Conservation (phyloP, 2,329 filamentous ascomycete species). For the Hymenoscyphus scutula region DNA sequence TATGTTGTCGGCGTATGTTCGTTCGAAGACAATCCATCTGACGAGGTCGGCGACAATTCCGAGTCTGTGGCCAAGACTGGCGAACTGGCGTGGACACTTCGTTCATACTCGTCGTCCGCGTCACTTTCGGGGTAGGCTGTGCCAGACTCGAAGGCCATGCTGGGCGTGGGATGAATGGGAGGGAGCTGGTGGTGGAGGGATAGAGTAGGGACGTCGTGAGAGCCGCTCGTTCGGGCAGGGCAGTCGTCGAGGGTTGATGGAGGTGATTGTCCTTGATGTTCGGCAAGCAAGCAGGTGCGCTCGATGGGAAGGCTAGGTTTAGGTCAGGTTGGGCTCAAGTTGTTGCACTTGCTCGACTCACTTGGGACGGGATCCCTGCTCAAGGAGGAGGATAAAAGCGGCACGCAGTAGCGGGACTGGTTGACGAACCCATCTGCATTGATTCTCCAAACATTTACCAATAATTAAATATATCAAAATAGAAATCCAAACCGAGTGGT, state of each 20-base stretch:
- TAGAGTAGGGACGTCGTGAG: neutral
- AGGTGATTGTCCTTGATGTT: neutral
- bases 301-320: neutral
- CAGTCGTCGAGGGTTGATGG: neutral
- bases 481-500: too few relatives aligned
- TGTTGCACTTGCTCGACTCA: neutral
- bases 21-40: slow-evolving; percentile 60
- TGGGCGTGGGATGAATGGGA: slow-evolving; percentile 14
- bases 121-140: slow-evolving; percentile 76
- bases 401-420: too few relatives aligned
- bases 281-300: slow-evolving; percentile 3
- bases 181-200: neutral
- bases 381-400: too few relatives aligned
- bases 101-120: slow-evolving; percentile 81
- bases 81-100: slow-evolving; percentile 65
- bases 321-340: slow-evolving; percentile 4
- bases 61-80: slow-evolving; percentile 64
- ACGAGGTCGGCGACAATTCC: slow-evolving; percentile 68
- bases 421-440: too few relatives aligned
- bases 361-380: neutral
- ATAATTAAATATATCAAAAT: too few relatives aligned
- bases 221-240: neutral
- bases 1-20: slow-evolving; percentile 81
- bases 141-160: slow-evolving; percentile 58
- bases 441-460: too few relatives aligned